Evolutionary conservation across 139 green algal species (phyloP), one percentile per base, ranked within the genome.

Genomic region (Gonium pectorale): DNA sequence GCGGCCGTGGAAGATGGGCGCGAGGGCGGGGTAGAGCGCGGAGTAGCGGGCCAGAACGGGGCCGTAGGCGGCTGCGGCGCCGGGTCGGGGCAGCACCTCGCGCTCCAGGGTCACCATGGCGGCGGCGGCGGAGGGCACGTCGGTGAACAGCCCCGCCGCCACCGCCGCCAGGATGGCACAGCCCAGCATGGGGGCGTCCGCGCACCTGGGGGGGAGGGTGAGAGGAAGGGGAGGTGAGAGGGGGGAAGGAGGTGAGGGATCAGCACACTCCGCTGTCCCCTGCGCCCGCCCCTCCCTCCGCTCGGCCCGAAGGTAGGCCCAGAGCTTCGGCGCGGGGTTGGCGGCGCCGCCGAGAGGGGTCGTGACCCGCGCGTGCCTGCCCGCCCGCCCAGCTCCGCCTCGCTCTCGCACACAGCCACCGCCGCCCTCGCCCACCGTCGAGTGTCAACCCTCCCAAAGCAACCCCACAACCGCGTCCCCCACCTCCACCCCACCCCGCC

Each of bases 131-230:
- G 80, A 35, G 29, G 46, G 33, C 15, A 95, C 80, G 71, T 90
- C 74, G 9, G 84, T 70, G 84, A 94, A 86, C 44, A 94, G 72
- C 1, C 90, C 87, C 2, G 88, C 90, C 27, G 87, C 92, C 11
- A 94, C 92, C 3, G 93, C 91, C 15, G 94, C 95, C 56, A 97
- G 87, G 35, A 98, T 93, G 24, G 95, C 95, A 49, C 86, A 92
- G 0, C 95, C 95, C 43, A 97, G 89, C 27, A 93, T 91, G 17
- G 92, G 92, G 0, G 95, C 95, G 33, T 98, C 94, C 6, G 79
- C 29, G 41, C 87, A 69, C 59, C 86, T 85, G 70, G n/a, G 11
- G 22, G 7, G 44, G 69, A 4, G 38, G 11, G 11, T 67, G 44
- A 41, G 43, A 35, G 31, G 68, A 31, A 33, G 17, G 70, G 1